Conservation (phyloP, 2,329 filamentous ascomycete genomes). For the Cladophialophora bantiana region DNA sequence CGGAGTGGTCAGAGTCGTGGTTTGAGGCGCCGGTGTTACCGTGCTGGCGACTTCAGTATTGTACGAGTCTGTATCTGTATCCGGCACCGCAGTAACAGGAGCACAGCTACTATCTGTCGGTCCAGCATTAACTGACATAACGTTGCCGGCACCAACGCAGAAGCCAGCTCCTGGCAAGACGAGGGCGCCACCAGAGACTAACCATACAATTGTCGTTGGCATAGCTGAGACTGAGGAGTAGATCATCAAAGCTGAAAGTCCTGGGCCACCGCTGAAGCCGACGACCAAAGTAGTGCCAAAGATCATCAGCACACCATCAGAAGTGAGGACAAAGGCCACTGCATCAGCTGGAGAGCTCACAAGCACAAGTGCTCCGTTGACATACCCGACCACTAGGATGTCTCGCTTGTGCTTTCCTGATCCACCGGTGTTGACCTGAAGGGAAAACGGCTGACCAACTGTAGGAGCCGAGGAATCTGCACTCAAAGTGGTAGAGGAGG, state of each 20-base stretch:
- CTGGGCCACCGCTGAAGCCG: constrained; percentile 12
- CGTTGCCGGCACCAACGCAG: constrained; percentile 15
- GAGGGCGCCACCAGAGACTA: constrained; percentile 13
- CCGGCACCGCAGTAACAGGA: constrained; percentile 13
- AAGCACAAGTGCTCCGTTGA: constrained; percentile 11
- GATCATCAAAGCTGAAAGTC: constrained; percentile 15
- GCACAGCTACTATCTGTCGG: constrained; percentile 17
- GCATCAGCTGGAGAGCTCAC: constrained; percentile 14
- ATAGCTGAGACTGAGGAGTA: constrained; percentile 16
- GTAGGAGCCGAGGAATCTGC: constrained; percentile 18
- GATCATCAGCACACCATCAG: constrained; percentile 21
- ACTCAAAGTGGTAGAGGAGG: constrained; percentile 13
- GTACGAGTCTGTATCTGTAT: constrained; percentile 17
- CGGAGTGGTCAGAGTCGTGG: constrained; percentile 4
- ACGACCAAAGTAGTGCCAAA: constrained; percentile 16
- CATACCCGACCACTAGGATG: constrained; percentile 12
- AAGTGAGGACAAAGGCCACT: constrained; percentile 13
- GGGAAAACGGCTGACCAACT: constrained; percentile 16
- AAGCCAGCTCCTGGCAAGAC: constrained; percentile 20
- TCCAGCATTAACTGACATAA: constrained; percentile 16
- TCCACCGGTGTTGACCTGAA: not conserved
- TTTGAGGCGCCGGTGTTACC: constrained; percentile 17
- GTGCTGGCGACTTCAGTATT: constrained; percentile 16
- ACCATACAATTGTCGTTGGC: constrained; percentile 22
- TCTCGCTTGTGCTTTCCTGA: constrained; percentile 18